Base-by-base conservation (phyloP, 306 rosid genomes). In the Pachyrhizus erosus region DNA sequence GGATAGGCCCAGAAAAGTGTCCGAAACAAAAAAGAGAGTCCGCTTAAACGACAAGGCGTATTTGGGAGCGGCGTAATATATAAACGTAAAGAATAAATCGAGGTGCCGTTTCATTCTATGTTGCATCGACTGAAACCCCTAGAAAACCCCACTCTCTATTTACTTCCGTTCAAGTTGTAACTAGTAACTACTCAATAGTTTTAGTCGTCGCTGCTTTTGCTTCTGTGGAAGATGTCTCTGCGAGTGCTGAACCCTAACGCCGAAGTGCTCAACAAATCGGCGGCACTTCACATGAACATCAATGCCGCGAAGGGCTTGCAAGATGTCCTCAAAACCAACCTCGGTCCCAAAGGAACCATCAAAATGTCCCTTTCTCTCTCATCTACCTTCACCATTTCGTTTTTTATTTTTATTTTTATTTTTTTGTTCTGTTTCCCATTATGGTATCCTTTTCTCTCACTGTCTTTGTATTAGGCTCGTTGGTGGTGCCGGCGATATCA, bases 281-380 rank as follows among this genome's bases (percentile, higher is more conserved):
- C 94, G 67, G 99, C 99, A 18, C 89, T 96, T 27, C 97, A 96
- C 77, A 93, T 92, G 97, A 96, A 93, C 88, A 93, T 91, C 92
- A 93, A 96, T 79, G 99, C 98, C 73, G 99, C 99, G 66, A 96
- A 96, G 88, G 98, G 98, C 43, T 86, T 96, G 66, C 97, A 92
- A 51, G 99, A 96, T 75, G 99, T 96, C 14, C 99, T 93, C 87
- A 92, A 93, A 77, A 83, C 91, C 70, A 96, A 96, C 71, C 98
- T 96, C 60, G 99, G 99, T 11, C 99, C 99, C 61, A 96, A 96
- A 55, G 98, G 99, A 70, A 96, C 98, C 61, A 93, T 96, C 92
- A 96, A 93, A 81, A 96, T 96, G 98, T 93, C 77, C 17, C 40
- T n/a, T 18, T 62, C 10, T 5, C 1, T 1, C 24, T 0, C 18